These are phyloP conservation scores for Ganoderma meredithae DNA, from an alignment of 1,284 basidiomycete genomes.

Conservation along the genomic window DNA sequence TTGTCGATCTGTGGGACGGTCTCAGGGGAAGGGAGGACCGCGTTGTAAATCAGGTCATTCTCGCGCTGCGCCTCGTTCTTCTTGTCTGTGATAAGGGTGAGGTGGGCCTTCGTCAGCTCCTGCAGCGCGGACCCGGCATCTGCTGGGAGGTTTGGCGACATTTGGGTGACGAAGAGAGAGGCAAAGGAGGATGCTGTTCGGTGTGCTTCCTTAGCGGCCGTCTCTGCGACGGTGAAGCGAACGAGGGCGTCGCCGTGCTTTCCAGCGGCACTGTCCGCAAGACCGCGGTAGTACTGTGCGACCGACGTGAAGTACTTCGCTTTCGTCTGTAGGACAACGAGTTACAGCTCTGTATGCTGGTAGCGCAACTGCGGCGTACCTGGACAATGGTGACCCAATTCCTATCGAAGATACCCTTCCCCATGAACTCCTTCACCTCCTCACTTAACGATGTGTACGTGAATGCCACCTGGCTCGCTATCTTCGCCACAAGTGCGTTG, in stretches of 20 bases:
- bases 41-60: constrained; percentile 99
- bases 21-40: constrained; percentile 86
- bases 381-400: constrained; percentile 91
- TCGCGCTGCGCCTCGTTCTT: constrained; percentile 84
- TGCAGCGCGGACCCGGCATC: constrained; percentile 84
- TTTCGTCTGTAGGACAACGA: constrained; percentile 70
- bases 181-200: constrained; percentile 77
- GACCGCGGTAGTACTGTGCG: constrained; percentile 87
- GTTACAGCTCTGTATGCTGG: neutral
- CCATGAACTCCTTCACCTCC: constrained; percentile 95
- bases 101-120: constrained; percentile 87
- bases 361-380: constrained; percentile 48
- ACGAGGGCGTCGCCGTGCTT: constrained; percentile 91
- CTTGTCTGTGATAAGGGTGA: constrained; percentile 80
- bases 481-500: constrained; percentile 81
- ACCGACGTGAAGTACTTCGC: constrained; percentile 89
- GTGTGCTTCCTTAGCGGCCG: constrained; percentile 85
- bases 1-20: constrained; percentile 66
- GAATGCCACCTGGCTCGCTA: constrained; percentile 84
- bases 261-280: constrained; percentile 78
- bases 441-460: constrained; percentile 86
- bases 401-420: constrained; percentile 94
- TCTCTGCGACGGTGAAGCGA: constrained; percentile 83
- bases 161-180: constrained; percentile 74
- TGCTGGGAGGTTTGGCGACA: constrained; percentile 86